Percentiles rank a stretch among this genome's conserved stretches.
These are phyloP conservation scores for Suillus ampliporus DNA, from an alignment of 768 basidiomycete species.

Conservation along the genomic window DNA sequence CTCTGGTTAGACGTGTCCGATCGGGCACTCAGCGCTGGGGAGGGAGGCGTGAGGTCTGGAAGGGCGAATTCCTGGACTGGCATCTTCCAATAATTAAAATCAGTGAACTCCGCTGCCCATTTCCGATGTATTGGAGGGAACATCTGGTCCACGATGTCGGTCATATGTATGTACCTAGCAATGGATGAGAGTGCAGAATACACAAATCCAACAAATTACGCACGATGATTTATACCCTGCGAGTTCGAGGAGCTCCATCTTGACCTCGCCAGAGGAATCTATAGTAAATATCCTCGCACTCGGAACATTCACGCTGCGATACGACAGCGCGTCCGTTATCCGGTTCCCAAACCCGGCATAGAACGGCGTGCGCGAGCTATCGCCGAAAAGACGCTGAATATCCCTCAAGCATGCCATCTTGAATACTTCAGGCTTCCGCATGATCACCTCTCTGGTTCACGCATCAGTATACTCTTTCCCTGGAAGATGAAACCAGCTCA, in stretches of 20 bases:
- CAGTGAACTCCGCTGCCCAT: slow-evolving; percentile 89
- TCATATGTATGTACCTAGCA: slow-evolving; percentile 94
- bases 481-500: slow-evolving; percentile 40
- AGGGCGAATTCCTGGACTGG: slow-evolving; percentile 79
- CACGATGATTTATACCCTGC: slow-evolving; percentile 97
- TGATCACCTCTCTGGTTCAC: slow-evolving; percentile 85
- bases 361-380: slow-evolving; percentile 75
- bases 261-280: slow-evolving; percentile 92
- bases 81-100: slow-evolving; percentile 95
- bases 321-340: slow-evolving; percentile 98
- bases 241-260: slow-evolving; percentile 94
- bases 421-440: slow-evolving; percentile 99
- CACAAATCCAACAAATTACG: slow-evolving; percentile 32
- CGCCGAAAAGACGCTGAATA: slow-evolving; percentile 89
- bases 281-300: slow-evolving; percentile 97
- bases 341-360: slow-evolving; percentile 98
- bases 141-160: slow-evolving; percentile 99
- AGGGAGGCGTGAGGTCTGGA: slow-evolving; percentile 84
- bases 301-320: slow-evolving; percentile 92
- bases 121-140: slow-evolving; percentile 95
- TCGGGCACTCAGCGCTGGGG: slow-evolving; percentile 91
- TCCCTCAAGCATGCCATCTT: slow-evolving; percentile 99
- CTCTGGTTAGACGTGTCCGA: slow-evolving; percentile 85
- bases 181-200: neutral
- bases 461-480: neutral